A percentile compares a stretch with the other conserved stretches of the same genome.
Conservation (phyloP, 176 grass and related monocot genomes). For the Puya raimondii region DNA sequence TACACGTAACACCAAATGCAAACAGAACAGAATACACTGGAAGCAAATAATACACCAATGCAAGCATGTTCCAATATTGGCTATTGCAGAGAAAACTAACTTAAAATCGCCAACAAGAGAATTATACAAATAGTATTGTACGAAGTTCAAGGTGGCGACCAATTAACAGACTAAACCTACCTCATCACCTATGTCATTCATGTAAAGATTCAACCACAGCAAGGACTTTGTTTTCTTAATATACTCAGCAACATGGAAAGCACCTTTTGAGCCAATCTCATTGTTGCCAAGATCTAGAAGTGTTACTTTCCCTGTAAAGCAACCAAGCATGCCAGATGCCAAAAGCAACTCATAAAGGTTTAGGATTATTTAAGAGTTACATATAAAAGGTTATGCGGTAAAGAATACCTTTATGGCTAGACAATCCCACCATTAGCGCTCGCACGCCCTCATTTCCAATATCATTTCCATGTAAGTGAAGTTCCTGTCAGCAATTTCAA, state of each 20-base stretch:
- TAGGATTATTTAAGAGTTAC: neutral
- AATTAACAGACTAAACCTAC: constrained; percentile 19
- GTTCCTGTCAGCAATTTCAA: constrained; percentile 42
- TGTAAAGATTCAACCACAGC: constrained; percentile 91
- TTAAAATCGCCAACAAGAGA: neutral
- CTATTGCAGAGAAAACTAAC: neutral
- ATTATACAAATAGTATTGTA: neutral
- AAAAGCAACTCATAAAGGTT: constrained; percentile 5
- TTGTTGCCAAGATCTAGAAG: constrained; percentile 96
- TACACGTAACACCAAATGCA: neutral
- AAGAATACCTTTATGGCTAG: constrained; percentile 58
- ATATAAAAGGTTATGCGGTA: neutral
- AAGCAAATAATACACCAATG: neutral
- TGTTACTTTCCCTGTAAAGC: constrained; percentile 56
- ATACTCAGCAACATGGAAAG: constrained; percentile 58
- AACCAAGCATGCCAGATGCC: constrained; percentile 23
- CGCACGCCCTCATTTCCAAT: constrained; percentile 80
- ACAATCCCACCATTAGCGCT: constrained; percentile 55
- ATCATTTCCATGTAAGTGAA: constrained; percentile 93
- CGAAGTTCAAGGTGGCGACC: neutral
- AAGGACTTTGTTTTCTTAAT: constrained; percentile 74
- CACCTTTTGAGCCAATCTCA: constrained; percentile 70
- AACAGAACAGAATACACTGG: neutral
- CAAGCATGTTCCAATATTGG: neutral
- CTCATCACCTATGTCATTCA: constrained; percentile 89